These are phyloP conservation scores for Pachysandra terminalis DNA, from an alignment of 164 flowering plant species.

Conservation along the genomic window DNA sequence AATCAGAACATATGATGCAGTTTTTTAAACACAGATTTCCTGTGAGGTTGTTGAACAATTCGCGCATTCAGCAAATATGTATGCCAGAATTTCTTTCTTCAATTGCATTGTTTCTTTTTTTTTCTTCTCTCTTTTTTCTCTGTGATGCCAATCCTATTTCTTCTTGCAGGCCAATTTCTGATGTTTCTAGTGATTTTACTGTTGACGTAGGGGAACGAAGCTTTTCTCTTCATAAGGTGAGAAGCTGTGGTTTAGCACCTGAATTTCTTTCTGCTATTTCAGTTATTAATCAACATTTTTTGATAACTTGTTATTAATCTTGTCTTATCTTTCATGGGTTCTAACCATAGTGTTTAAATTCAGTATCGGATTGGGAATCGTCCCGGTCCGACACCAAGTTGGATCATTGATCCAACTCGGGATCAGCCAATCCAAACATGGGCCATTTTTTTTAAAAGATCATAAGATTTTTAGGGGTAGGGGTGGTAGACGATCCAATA, in stretches of 20 bases:
- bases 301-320: neutral
- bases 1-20: too few relatives aligned
- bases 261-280: neutral
- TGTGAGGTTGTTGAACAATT: constrained; percentile 14
- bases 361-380: too few relatives aligned
- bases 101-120: neutral
- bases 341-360: too few relatives aligned
- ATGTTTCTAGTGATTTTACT: constrained; percentile 91
- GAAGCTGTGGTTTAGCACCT: constrained; percentile 3
- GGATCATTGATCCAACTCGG: too few relatives aligned
- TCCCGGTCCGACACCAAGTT: too few relatives aligned
- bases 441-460: too few relatives aligned
- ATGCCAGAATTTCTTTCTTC: constrained; percentile 6
- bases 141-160: neutral
- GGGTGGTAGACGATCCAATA: too few relatives aligned
- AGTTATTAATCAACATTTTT: too few relatives aligned
- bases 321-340: neutral
- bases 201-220: constrained; percentile 71
- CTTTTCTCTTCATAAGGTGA: constrained; percentile 94
- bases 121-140: too few relatives aligned
- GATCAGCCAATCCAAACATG: too few relatives aligned
- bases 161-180: constrained; percentile 92
- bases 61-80: constrained; percentile 21
- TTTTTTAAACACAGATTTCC: constrained; percentile 10
- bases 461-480: too few relatives aligned